These are phyloP conservation scores for Solanum arcanum DNA, from an alignment of 257 asterid genomes.

Conservation along the genomic window DNA sequence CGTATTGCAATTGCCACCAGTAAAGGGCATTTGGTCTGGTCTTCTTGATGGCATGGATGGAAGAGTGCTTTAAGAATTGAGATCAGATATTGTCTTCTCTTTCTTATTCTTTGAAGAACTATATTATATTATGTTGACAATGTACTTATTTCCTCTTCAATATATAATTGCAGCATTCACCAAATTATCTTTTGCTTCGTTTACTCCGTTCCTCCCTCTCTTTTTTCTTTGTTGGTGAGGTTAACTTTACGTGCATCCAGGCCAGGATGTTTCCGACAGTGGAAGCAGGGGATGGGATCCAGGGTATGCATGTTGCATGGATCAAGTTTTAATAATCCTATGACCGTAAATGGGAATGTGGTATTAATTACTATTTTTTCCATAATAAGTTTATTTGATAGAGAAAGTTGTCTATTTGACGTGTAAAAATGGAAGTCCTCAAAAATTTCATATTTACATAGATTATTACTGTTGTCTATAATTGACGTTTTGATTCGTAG, in stretches of 20 bases:
- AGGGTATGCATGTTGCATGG: neutral
- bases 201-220: neutral
- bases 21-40: constrained; percentile 89
- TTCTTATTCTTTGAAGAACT: neutral
- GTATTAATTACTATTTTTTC: neutral
- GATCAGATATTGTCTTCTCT: neutral
- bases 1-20: constrained; percentile 69
- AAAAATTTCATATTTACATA: neutral
- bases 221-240: neutral
- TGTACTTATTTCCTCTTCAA: neutral
- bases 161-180: neutral
- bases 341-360: neutral
- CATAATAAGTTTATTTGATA: neutral
- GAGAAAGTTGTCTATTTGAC: neutral
- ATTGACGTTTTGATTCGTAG: neutral
- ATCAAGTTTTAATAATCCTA: neutral
- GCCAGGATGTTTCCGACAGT: neutral
- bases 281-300: neutral
- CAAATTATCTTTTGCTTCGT: neutral
- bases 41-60: constrained; percentile 97
- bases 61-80: constrained; percentile 47
- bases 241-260: neutral
- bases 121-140: neutral
- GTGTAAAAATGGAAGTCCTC: neutral
- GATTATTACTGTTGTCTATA: neutral